Base-by-base conservation (phyloP, 495 filamentous ascomycete species). In the Aspergillus sparsus region DNA sequence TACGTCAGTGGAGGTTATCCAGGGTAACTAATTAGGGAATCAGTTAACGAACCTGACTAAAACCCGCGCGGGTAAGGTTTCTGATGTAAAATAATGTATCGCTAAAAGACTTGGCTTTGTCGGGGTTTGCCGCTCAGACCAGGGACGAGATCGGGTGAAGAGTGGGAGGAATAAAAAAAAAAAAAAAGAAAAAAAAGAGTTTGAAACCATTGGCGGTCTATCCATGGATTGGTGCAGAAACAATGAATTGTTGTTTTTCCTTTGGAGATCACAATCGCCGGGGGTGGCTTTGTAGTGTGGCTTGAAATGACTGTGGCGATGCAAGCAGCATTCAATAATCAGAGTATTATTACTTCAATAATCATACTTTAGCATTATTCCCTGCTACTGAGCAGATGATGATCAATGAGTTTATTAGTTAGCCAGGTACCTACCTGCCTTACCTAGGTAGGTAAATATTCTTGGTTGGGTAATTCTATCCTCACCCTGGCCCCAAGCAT, bases 181-280 rank as follows among this genome's bases (percentile, higher is more conserved):
- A 7, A n/a, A 41, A 9, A 41, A n/a, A 47, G 37, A 7, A 7
- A n/a, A 41, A 41, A 41, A n/a, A 47, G 15, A 47, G 15, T 21
- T 46, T 46, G 6, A 7, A 7, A 46, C 18, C 18, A 46, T 50
- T 32, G 21, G 10, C 32, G 21, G 49, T 34, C 11, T 31, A 51
- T 51, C 49, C 21, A 51, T 51, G 49, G 47, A 32, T 50, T n/a
- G 47, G 8, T 50, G 4, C 47, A 50, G 47, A 50, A 50, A 4
- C 13, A 50, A n/a, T 46, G 7, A 16, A 46, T 46, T 46, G 11
- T 3, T 8, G 7, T 46, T 12, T 11, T 46, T 11, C n/a, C 42
- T 12, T 46, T 12, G 21, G 21, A 27, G 21, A 27, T 27, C 21
- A 27, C 21, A 27, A 27, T 27, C 21, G 21, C 21, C 47, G 9